A percentile compares a stretch with the other conserved stretches of the same genome.
Evolutionary conservation across 306 rosid genomes (phyloP).

Genomic region (Castanea mollissima): DNA sequence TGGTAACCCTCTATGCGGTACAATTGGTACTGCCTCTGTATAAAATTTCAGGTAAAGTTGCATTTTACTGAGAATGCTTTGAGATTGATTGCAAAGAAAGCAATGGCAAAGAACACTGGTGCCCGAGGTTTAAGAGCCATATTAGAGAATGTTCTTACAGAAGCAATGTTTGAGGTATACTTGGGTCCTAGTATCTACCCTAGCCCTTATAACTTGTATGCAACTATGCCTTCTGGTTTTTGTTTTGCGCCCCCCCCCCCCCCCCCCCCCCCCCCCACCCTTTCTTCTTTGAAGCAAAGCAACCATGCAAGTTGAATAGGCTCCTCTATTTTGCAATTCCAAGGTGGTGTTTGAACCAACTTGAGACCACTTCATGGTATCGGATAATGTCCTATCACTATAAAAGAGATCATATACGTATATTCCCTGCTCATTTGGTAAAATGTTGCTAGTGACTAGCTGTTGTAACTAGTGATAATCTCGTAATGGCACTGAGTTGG

Average conservation of each 20-base stretch:
- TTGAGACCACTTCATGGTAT: background rate
- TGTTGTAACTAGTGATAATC: background rate
- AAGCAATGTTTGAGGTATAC: slow-evolving; percentile 75
- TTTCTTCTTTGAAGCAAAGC: background rate
- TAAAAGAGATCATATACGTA: background rate
- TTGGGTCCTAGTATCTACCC: background rate
- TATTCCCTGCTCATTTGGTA: background rate
- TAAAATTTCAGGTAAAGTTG: slow-evolving; percentile 51
- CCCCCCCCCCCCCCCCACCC: background rate
- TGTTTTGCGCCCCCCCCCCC: background rate
- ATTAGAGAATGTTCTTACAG: slow-evolving; percentile 59
- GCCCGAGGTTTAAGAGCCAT: slow-evolving; percentile 72
- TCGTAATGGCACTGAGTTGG: background rate
- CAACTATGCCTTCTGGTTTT: background rate
- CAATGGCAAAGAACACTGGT: slow-evolving; percentile 69
- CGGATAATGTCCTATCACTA: background rate
- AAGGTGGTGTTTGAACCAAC: background rate
- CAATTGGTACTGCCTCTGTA: slow-evolving; percentile 11
- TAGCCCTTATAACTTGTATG: background rate
- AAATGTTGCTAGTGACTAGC: background rate
- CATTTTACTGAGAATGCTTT: slow-evolving; percentile 55
- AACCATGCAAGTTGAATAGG: background rate
- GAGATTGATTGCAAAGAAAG: slow-evolving; percentile 67
- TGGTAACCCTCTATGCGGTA: background rate
- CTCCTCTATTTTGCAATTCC: background rate